Conservation (phyloP, 2,329 filamentous ascomycete genomes). For the Talaromyces sp. region DNA sequence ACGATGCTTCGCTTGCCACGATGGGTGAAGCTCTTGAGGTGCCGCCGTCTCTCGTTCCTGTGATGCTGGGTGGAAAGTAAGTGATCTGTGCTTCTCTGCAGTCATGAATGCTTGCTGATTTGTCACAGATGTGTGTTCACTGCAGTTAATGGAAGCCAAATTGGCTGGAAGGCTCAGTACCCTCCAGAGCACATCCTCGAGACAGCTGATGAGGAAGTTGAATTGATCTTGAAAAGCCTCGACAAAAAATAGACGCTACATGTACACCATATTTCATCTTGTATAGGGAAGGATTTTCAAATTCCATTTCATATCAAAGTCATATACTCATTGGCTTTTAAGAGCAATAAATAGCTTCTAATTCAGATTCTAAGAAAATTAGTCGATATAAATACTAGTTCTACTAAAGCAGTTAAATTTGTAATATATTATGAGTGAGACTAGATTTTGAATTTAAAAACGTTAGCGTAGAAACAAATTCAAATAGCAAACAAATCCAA, state of each 20-base stretch:
- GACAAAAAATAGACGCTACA: background rate
- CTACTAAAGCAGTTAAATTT: no score
- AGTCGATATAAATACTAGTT: no score
- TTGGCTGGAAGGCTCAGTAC: constrained; percentile 46
- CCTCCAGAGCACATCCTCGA: constrained; percentile 43
- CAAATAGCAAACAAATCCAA: no score
- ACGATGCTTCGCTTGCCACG: constrained; percentile 28
- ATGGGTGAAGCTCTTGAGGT: constrained; percentile 39
- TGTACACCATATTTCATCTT: background rate
- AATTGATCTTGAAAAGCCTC: constrained; percentile 32
- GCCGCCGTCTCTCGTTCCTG: constrained; percentile 30
- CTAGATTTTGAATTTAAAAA: no score
- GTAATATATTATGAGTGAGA: no score
- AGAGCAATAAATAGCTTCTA: no score
- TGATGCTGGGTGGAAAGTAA: constrained; percentile 42
- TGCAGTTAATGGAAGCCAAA: constrained; percentile 33
- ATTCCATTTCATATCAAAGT: no score
- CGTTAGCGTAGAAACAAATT: no score
- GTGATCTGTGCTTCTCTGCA: constrained; percentile 11
- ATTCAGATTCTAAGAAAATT: no score
- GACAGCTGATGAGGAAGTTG: constrained; percentile 42
- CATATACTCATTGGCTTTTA: no score
- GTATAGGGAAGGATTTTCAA: background rate
- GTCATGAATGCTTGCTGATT: background rate
- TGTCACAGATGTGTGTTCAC: constrained; percentile 40